Evolutionary conservation across 192 early-diverging fungal species (phyloP), one percentile per base, ranked within the genome.

Genomic region (Coemansia sp.): DNA sequence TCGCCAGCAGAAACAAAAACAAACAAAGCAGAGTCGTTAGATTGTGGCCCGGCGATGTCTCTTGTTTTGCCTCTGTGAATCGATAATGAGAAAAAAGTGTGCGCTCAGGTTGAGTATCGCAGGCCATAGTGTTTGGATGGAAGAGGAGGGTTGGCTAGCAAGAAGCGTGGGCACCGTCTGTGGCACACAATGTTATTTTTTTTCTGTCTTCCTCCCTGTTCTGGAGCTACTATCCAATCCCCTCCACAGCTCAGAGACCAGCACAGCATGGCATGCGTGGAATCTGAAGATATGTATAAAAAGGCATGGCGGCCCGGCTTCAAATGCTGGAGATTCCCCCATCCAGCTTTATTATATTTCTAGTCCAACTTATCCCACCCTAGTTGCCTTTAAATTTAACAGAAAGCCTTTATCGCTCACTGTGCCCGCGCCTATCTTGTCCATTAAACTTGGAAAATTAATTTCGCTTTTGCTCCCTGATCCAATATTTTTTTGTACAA

Each of bases 301-400:
- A 54, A 54, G 51, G 51, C 22, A 6, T 27, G 24, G 24, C 17
- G 9, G 22, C 32, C 32, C 32, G 32, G 32, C 32, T 35, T 35
- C 7, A 35, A 35, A 35, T 35, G 32, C 7, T 11, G 2, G 24
- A 54, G 5, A 59, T 12, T 43, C 19, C 53, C 39, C 14, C 54
- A 63, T 62, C 60, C 54, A 53, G 54, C 47, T 25, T 63, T 62
- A 31, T 25, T 61, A 41, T n/a, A 61, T 60, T 35, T 61, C 25
- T 54, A 54, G 51, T 31, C 51, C 51, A 54, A 54, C 51, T 51
- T 47, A n/a, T 51, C 14, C 25, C 51, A 3, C 22, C 19, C 29
- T 32, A 54, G 51, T 54, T 54, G 51, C 51, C 51, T 54, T 54
- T 54, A 32, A 54, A 54, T 54, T 25, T 54, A 54, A 51, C 51